phyloP scores from a whole-genome alignment of 2,329 filamentous ascomycete species.

The Coniella lustricola region DNA sequence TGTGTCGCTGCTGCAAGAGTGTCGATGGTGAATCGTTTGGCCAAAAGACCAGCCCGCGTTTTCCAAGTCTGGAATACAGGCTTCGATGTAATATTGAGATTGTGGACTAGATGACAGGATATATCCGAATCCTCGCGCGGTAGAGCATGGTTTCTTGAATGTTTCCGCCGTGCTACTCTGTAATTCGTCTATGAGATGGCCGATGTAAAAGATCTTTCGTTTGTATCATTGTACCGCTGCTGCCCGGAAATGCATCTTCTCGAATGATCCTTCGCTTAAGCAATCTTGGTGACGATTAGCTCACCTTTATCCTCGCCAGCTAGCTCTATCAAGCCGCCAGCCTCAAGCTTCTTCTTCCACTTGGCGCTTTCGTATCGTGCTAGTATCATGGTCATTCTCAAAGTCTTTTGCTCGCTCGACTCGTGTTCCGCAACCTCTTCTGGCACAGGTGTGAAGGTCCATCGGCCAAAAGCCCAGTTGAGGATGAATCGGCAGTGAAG shows the following conservation, averaged over 20 bases:
- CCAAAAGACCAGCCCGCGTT: neutral
- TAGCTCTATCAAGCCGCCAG: constrained; percentile 45
- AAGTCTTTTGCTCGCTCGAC: constrained; percentile 45
- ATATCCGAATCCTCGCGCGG: neutral
- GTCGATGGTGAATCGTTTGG: neutral
- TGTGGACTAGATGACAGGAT: too few relatives aligned
- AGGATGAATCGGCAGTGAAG: constrained; percentile 64
- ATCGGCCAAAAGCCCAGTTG: constrained; percentile 96
- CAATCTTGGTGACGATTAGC: constrained; percentile 45
- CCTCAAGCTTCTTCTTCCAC: constrained; percentile 69
- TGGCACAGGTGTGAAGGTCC: constrained; percentile 69
- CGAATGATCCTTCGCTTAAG: constrained; percentile 23
- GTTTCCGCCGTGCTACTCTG: too few relatives aligned
- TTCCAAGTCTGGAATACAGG: neutral
- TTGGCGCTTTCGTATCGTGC: constrained; percentile 66
- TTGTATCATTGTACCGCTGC: neutral
- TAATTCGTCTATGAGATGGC: neutral
- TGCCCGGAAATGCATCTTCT: neutral
- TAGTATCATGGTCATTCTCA: constrained; percentile 71
- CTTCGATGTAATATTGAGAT: neutral
- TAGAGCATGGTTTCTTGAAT: too few relatives aligned
- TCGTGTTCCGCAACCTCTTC: constrained; percentile 41
- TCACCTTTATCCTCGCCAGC: constrained; percentile 38
- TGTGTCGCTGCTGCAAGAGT: too few relatives aligned
- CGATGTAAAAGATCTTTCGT: too few relatives aligned